A percentile compares a stretch with the other conserved stretches of the same genome.
Conservation (phyloP, 2,329 filamentous ascomycete species). For the Microsporum canis region DNA sequence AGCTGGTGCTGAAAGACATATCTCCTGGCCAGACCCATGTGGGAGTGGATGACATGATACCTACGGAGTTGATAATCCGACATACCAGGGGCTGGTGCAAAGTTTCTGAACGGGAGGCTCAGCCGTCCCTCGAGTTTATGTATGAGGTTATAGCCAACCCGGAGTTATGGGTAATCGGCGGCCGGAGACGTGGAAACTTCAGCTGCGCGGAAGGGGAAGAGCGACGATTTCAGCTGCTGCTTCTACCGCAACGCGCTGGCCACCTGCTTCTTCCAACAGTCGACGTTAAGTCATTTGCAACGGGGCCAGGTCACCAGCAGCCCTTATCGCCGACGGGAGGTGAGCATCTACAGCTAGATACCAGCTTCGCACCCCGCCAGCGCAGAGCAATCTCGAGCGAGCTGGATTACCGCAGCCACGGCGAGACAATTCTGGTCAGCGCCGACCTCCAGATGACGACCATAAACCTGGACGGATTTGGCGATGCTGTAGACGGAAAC, state of each 20-base stretch:
- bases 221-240: constrained; percentile 52
- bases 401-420: constrained; percentile 66
- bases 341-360: not conserved
- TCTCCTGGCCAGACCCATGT: constrained; percentile 25
- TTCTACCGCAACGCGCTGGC: constrained; percentile 71
- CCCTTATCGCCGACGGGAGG: constrained; percentile 4
- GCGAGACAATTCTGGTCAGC: constrained; percentile 64
- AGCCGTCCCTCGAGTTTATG: constrained; percentile 57
- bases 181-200: constrained; percentile 68
- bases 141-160: constrained; percentile 67
- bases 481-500: constrained; percentile 26
- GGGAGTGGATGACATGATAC: constrained; percentile 33
- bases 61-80: constrained; percentile 39
- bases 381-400: constrained; percentile 50
- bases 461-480: constrained; percentile 58
- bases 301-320: constrained; percentile 14
- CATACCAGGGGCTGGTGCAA: constrained; percentile 47
- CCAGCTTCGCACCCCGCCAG: constrained; percentile 15
- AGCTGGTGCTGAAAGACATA: constrained; percentile 16
- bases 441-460: constrained; percentile 61
- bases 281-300: constrained; percentile 57
- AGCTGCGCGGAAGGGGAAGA: constrained; percentile 37
- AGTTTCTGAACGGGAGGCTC: constrained; percentile 20
- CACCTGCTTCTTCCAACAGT: constrained; percentile 65
- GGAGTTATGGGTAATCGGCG: constrained; percentile 77